phyloP scores from a whole-genome alignment of 1,139 yeast genomes.

The Yamadazyma diospyri region DNA sequence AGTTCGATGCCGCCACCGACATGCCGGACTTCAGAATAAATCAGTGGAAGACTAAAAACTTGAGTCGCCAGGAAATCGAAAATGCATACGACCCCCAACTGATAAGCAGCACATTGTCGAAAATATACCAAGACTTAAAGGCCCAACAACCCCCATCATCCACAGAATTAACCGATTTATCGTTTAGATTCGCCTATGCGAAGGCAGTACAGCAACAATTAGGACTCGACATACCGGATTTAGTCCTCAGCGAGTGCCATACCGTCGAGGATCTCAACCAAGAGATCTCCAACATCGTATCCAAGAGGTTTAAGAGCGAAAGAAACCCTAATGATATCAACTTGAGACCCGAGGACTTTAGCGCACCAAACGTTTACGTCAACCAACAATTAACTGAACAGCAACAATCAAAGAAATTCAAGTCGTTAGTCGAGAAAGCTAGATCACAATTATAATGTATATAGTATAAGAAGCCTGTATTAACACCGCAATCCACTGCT shows the following conservation, averaged over 20 bases:
- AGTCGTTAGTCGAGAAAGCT: conserved; percentile 32
- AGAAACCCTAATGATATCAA: conserved; percentile 69
- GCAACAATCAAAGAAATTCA: conserved; percentile 29
- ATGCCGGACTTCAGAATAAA: conserved; percentile 33
- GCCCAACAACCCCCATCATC: conserved; percentile 15
- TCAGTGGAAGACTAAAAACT: conserved; percentile 33
- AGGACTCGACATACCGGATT: conserved; percentile 68
- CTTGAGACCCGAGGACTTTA: conserved; percentile 39
- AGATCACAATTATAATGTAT: conserved; percentile 15
- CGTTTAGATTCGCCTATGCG: conserved; percentile 54
- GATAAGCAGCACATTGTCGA: conserved; percentile 23
- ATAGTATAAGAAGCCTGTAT: conserved; percentile 4
- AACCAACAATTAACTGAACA: conserved; percentile 33
- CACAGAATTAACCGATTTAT: conserved; percentile 42
- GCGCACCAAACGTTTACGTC: conserved; percentile 49
- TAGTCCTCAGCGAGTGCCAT: conserved; percentile 48
- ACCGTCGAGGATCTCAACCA: conserved; percentile 43
- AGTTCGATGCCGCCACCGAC: conserved; percentile 26
- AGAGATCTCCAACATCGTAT: conserved; percentile 43
- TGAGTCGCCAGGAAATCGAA: conserved; percentile 28
- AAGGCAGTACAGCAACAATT: conserved; percentile 57
- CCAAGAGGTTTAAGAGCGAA: conserved; percentile 54
- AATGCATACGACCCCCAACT: conserved; percentile 23
- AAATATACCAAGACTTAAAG: conserved; percentile 23
- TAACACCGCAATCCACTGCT: not conserved